These are phyloP conservation scores for Aureobasidium leucospermi DNA, from an alignment of 2,329 filamentous ascomycete genomes.

Conservation along the genomic window DNA sequence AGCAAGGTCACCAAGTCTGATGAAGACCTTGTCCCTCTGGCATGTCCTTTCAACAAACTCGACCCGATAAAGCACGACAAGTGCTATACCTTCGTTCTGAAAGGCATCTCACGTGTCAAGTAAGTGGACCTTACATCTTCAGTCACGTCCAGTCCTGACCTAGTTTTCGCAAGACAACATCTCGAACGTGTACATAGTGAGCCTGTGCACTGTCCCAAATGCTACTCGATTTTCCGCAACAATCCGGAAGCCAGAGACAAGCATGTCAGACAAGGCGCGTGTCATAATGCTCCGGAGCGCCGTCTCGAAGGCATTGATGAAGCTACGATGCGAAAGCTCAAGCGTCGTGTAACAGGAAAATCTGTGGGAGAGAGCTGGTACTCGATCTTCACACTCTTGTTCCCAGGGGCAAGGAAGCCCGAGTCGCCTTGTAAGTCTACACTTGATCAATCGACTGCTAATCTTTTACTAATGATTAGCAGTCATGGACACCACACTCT, in stretches of 20 bases:
- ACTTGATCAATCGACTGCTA: no score
- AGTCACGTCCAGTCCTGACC: not conserved
- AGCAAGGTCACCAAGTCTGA: not conserved
- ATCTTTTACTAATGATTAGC: not conserved
- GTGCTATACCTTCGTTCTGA: conserved; percentile 5
- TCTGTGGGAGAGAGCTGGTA: conserved; percentile 4
- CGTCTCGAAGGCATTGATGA: not conserved
- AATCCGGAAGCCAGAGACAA: not conserved
- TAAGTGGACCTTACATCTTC: not conserved
- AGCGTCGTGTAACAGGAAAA: not conserved
- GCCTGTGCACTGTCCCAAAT: conserved; percentile 3
- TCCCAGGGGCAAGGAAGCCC: not conserved
- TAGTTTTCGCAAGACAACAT: not conserved
- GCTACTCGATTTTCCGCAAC: conserved; percentile 4
- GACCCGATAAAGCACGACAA: conserved; percentile 8
- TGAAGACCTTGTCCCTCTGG: not conserved
- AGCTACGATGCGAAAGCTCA: not conserved
- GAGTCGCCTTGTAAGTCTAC: conserved; percentile 1
- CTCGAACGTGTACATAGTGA: conserved; percentile 7
- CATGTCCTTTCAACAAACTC: conserved; percentile 5
- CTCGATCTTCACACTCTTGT: not conserved
- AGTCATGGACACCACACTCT: conserved; percentile 5
- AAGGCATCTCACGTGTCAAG: conserved; percentile 7
- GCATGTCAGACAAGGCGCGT: not conserved
- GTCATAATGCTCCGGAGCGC: not conserved